Conservation (phyloP, 2,329 filamentous ascomycete genomes). For the Gnomoniopsis smithogilvyi region DNA sequence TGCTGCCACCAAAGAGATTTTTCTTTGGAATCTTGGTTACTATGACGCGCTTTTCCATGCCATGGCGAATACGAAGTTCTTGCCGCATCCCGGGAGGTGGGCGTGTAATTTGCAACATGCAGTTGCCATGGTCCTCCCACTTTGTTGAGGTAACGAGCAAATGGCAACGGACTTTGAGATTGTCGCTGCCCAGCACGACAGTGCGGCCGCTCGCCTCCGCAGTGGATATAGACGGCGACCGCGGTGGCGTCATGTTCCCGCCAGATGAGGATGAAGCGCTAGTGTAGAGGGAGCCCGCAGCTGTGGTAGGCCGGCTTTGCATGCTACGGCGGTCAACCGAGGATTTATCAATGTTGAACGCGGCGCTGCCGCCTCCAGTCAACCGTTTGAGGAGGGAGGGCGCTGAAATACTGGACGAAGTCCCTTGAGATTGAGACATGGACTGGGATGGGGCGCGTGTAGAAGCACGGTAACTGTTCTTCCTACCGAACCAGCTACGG, state of each 20-base stretch:
- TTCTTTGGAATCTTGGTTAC: conserved; percentile 69
- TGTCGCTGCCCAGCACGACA: conserved; percentile 65
- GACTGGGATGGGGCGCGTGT: conserved; percentile 61
- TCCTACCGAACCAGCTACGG: conserved; percentile 59
- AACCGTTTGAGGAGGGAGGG: conserved; percentile 77
- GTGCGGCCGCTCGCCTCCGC: conserved; percentile 47
- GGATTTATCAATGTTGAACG: conserved; percentile 80
- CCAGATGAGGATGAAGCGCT: conserved; percentile 50
- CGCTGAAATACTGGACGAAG: conserved; percentile 62
- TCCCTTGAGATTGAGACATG: conserved; percentile 67
- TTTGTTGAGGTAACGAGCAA: conserved; percentile 71
- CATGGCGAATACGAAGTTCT: conserved; percentile 58
- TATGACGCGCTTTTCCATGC: conserved; percentile 80
- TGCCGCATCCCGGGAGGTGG: conserved; percentile 62
- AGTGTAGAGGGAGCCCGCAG: conserved; percentile 60
- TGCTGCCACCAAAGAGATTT: conserved; percentile 19
- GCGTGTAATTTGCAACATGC: conserved; percentile 75
- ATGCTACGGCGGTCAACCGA: conserved; percentile 54
- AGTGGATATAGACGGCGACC: conserved; percentile 57
- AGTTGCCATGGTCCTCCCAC: conserved; percentile 90
- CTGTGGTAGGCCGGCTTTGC: conserved; percentile 46
- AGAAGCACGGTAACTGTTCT: conserved; percentile 63
- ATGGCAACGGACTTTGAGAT: conserved; percentile 85
- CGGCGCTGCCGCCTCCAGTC: conserved; percentile 63
- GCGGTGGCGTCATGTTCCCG: conserved; percentile 45